phyloP scores from a whole-genome alignment of 2,329 filamentous ascomycete species.

The Aureobasidium subglaciale region DNA sequence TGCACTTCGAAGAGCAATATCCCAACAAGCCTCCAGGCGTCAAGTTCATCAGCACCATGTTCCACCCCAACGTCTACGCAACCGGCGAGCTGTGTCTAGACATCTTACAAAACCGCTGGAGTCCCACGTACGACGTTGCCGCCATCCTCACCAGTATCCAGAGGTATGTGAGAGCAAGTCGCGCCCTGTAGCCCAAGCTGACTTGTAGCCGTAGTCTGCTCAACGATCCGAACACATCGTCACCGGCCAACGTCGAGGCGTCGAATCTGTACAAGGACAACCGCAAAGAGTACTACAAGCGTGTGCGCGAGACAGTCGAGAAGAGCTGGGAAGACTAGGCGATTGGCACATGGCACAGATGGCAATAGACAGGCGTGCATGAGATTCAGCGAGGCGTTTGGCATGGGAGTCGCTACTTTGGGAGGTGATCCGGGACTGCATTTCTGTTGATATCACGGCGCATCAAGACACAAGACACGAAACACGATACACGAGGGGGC shows the following conservation, averaged over 20 bases:
- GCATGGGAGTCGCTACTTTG: conserved; percentile 5
- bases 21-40: conserved; percentile 96
- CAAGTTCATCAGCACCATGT: conserved; percentile 99
- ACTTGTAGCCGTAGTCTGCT: conserved; percentile 56
- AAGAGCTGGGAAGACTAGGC: conserved; percentile 78
- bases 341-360: not conserved
- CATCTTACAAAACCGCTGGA: conserved; percentile 97
- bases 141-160: conserved; percentile 96
- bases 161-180: conserved; percentile 52
- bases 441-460: not conserved
- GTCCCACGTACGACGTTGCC: conserved; percentile 95
- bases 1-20: conserved; percentile 99
- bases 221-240: conserved; percentile 98
- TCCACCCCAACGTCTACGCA: conserved; percentile 96
- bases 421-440: not conserved
- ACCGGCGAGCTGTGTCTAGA: conserved; percentile 95
- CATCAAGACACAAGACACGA: not conserved
- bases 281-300: conserved; percentile 89
- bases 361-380: not conserved
- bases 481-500: not conserved
- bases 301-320: conserved; percentile 92
- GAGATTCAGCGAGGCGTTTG: conserved; percentile 16
- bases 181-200: not conserved
- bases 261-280: conserved; percentile 99
- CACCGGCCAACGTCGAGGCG: conserved; percentile 93